Conservation (phyloP, 1,139 yeast species). For the Candida tunisiensis region DNA sequence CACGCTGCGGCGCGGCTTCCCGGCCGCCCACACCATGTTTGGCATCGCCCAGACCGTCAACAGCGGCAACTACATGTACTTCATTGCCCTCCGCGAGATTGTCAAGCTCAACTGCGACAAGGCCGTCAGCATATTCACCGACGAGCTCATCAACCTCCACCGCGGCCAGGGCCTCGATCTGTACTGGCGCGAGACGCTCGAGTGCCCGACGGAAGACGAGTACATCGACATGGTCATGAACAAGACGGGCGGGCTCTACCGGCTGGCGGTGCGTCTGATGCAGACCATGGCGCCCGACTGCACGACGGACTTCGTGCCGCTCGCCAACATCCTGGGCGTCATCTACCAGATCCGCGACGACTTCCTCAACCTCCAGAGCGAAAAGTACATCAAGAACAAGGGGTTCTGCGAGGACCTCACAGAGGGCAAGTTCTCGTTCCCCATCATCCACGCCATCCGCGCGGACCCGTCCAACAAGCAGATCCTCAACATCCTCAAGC, state of each 20-base stretch:
- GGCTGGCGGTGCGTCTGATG: slow-evolving; percentile 54
- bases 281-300: too few relatives aligned
- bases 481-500: slow-evolving; percentile 24
- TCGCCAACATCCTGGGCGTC: slow-evolving; percentile 68
- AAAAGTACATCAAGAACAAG: slow-evolving; percentile 41
- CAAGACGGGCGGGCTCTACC: slow-evolving; percentile 78
- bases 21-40: slow-evolving; percentile 59
- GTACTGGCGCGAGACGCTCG: slow-evolving; percentile 62
- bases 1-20: slow-evolving; percentile 49
- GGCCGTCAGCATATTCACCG: slow-evolving; percentile 30
- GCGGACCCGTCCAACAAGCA: slow-evolving; percentile 21
- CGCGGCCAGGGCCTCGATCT: slow-evolving; percentile 82
- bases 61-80: slow-evolving; percentile 70
- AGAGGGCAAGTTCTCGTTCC: slow-evolving; percentile 80
- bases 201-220: slow-evolving; percentile 50
- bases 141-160: slow-evolving; percentile 66
- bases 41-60: slow-evolving; percentile 73
- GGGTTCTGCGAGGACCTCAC: slow-evolving; percentile 80
- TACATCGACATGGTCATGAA: slow-evolving; percentile 70
- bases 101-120: slow-evolving; percentile 12
- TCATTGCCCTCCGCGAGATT: slow-evolving; percentile 44
- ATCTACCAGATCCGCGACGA: slow-evolving; percentile 78
- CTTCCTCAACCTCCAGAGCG: slow-evolving; percentile 42
- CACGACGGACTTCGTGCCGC: slow-evolving; percentile 33
- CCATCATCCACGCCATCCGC: slow-evolving; percentile 51